Evolutionary conservation across 345 rosid genomes (phyloP).

Genomic region (Gossypium rotundifolium): DNA sequence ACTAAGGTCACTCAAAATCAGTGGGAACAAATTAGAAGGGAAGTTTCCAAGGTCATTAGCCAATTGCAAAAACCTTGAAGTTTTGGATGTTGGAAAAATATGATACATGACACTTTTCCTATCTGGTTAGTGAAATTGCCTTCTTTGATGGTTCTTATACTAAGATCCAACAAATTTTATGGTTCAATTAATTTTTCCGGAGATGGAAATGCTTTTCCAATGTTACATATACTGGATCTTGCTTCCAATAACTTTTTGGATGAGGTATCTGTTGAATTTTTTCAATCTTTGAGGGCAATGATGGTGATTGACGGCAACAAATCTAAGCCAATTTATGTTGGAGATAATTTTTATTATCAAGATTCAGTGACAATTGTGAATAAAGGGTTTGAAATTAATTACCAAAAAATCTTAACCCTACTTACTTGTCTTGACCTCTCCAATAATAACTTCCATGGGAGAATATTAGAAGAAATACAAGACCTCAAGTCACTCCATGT

Average conservation of each 20-base stretch:
- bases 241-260: background rate
- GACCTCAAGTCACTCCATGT: background rate
- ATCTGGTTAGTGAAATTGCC: background rate
- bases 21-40: too few relatives aligned
- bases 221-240: background rate
- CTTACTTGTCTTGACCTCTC: background rate
- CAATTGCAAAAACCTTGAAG: background rate
- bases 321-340: background rate
- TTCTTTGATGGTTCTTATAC: background rate
- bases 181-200: background rate
- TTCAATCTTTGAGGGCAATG: background rate
- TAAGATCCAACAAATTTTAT: background rate
- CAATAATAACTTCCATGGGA: background rate
- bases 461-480: background rate
- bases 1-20: background rate
- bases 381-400: background rate
- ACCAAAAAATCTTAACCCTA: background rate
- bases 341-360: background rate
- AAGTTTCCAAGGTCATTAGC: background rate
- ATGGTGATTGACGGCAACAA: background rate
- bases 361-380: background rate
- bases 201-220: background rate
- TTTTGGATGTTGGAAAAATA: background rate
- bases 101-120: background rate
- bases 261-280: background rate